Conservation (phyloP, 345 rosid species). For the Microthlaspi erraticum region DNA sequence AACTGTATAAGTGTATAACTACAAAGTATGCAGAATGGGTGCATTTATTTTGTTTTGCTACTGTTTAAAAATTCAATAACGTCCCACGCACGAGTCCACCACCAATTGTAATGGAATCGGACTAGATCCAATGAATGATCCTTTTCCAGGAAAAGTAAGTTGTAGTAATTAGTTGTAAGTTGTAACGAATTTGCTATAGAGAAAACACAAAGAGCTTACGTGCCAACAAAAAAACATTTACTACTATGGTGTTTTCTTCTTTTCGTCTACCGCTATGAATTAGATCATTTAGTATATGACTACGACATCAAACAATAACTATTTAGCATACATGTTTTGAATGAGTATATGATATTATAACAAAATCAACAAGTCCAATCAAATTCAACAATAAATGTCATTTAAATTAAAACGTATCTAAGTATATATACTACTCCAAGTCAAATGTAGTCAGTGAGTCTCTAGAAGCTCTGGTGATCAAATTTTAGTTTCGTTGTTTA, state of each 20-base stretch:
- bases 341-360: neutral
- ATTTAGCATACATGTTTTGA: neutral
- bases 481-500: neutral
- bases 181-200: slow-evolving; percentile 14
- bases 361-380: neutral
- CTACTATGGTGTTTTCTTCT: neutral
- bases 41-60: neutral
- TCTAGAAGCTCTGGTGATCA: neutral
- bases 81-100: slow-evolving; percentile 8
- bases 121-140: slow-evolving; percentile 20
- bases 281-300: slow-evolving; percentile 11
- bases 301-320: slow-evolving; percentile 18
- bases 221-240: slow-evolving; percentile 17
- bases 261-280: slow-evolving; percentile 3
- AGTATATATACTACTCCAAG: neutral
- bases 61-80: neutral
- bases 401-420: slow-evolving; percentile 8
- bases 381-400: slow-evolving; percentile 16
- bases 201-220: slow-evolving; percentile 16
- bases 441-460: neutral
- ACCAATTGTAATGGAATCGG: neutral
- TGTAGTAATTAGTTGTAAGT: slow-evolving; percentile 20
- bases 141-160: neutral
- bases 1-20: no score
- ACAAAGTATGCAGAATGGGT: no score